Conservation (phyloP, 768 basidiomycete genomes). For the Hericium alpestre region DNA sequence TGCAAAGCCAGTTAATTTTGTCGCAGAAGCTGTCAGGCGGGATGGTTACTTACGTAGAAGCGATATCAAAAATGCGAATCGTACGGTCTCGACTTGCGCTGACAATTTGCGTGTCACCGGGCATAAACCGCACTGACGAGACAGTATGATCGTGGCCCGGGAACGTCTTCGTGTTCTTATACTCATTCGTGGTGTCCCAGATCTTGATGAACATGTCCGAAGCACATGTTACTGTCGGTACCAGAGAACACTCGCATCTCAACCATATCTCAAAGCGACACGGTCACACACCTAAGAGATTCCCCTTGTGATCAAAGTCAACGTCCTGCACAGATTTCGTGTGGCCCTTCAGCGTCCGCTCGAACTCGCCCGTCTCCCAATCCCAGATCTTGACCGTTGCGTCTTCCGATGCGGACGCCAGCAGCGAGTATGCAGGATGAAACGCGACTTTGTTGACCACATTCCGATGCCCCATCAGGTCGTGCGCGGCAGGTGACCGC, state of each 20-base stretch:
- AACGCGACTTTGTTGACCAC: slow-evolving; percentile 42
- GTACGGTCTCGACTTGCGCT: slow-evolving; percentile 46
- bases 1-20: not conserved
- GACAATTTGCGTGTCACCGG: slow-evolving; percentile 40
- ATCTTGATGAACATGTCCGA: slow-evolving; percentile 43
- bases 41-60: slow-evolving; percentile 32
- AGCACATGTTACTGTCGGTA: slow-evolving; percentile 40
- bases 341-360: slow-evolving; percentile 49
- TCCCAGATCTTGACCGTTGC: slow-evolving; percentile 51
- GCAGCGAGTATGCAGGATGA: slow-evolving; percentile 40
- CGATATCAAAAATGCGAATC: slow-evolving; percentile 45
- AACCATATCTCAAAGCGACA: not conserved
- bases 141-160: slow-evolving; percentile 51
- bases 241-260: not conserved
- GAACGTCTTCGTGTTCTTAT: slow-evolving; percentile 43
- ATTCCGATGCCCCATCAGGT: slow-evolving; percentile 36
- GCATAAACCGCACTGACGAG: slow-evolving; percentile 42
- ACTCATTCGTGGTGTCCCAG: slow-evolving; percentile 48
- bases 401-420: slow-evolving; percentile 48
- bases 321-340: slow-evolving; percentile 47
- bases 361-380: slow-evolving; percentile 52
- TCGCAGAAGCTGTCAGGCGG: not conserved
- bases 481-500: slow-evolving; percentile 26
- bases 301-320: slow-evolving; percentile 47
- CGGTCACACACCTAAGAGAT: slow-evolving; percentile 30